Base-by-base conservation (phyloP, 345 rosid species). In the Eucalyptus sp. region DNA sequence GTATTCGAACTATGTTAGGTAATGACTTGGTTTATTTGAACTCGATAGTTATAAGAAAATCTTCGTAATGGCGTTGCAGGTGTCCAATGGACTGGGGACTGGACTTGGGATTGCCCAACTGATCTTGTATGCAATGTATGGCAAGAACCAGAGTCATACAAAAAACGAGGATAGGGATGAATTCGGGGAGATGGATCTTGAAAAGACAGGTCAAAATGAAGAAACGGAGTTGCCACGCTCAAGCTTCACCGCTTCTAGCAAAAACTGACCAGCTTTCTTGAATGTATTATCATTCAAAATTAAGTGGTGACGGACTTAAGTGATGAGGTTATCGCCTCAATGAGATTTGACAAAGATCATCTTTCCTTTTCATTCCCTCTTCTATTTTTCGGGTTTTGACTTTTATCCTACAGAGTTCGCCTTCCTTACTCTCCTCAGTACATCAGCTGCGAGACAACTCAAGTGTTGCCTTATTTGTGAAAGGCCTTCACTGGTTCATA, bases 81-180 rank as follows among this genome's bases (percentile, higher is more conserved):
- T 92, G 43, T 89, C 94, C 5, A 91, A 93, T 62, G 93, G 92
- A 33, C 86, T 93, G 43, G 94, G 94, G 18, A 86, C 91, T 46
- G 91, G 86, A 5, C 90, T 93, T 2, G 94, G 94, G 27, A 52
- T 90, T 37, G 50, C 92, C 44, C 94, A 93, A 52, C 90, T 93
- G 87, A 87, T 93, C 86, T 11, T 93, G 37, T 93, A 93, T 91
- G 84, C 89, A 87, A 92, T 91, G 44, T 93, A 93, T 90, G 89
- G 91, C 41, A 88, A 93, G 17, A 71, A 51, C 71, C 66, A 86
- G 89, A 88, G 13, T 50, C 27, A 87, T 51, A 87, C 71, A 51
- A 86, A 46, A 29, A 89, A 44, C 16, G 86, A 25, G 7, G 5
- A 10, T 18, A 29, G 51, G 31, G 90, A 84, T 76, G 49, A 79